These are phyloP conservation scores for Orbilia oligospora DNA, from an alignment of 2,329 filamentous ascomycete genomes.

Conservation along the genomic window DNA sequence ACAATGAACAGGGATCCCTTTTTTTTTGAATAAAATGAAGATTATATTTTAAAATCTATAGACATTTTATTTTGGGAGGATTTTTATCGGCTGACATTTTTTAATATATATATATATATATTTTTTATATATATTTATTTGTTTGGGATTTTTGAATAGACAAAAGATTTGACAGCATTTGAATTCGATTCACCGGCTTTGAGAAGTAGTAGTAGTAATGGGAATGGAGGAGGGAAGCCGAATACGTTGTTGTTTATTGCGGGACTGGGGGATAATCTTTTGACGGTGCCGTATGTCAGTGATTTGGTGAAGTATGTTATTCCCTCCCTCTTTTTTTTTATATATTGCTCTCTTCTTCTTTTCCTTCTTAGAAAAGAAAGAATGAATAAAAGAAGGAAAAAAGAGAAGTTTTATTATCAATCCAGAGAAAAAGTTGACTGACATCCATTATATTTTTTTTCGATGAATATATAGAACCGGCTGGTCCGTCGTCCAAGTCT, in stretches of 20 bases:
- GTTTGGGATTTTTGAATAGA: slow-evolving; percentile 23
- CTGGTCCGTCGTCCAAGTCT: slow-evolving; percentile 70
- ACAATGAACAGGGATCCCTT: not conserved
- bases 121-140: slow-evolving; percentile 8
- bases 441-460: not conserved
- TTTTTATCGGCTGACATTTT: not conserved
- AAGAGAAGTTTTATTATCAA: no score
- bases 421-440: not conserved
- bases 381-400: no score
- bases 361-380: no score
- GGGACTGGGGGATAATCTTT: slow-evolving; percentile 79
- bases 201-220: slow-evolving; percentile 12
- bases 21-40: not conserved
- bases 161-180: slow-evolving; percentile 62
- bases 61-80: not conserved
- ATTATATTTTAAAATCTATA: not conserved
- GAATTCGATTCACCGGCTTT: slow-evolving; percentile 52
- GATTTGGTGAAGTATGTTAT: slow-evolving; percentile 44
- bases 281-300: slow-evolving; percentile 73
- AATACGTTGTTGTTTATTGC: slow-evolving; percentile 75
- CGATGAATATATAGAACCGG: slow-evolving; percentile 54
- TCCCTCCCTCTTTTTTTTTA: slow-evolving; percentile 1
- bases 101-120: slow-evolving; percentile 1
- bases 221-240: slow-evolving; percentile 31
- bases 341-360: slow-evolving; percentile 2